Percentiles rank a stretch among this genome's conserved stretches.
Evolutionary conservation across 768 basidiomycete species (phyloP).

Genomic region (Coprinopsis cinerea): DNA sequence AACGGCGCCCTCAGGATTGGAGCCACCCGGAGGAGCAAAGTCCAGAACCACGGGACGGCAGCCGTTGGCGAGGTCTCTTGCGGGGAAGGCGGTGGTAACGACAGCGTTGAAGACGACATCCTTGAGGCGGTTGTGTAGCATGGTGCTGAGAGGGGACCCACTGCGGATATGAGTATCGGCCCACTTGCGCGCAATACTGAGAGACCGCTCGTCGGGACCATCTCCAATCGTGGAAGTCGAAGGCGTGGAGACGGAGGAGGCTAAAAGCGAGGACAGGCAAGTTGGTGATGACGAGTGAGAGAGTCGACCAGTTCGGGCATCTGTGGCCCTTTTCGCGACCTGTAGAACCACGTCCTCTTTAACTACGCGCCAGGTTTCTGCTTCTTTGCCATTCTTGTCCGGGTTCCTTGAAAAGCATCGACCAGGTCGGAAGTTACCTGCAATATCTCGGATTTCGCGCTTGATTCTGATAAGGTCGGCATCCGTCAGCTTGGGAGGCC

Average conservation of each 20-base stretch:
- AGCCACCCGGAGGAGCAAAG: not conserved
- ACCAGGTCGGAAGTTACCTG: slow-evolving; percentile 53
- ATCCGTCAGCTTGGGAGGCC: slow-evolving; percentile 37
- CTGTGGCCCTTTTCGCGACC: slow-evolving; percentile 62
- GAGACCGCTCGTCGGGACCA: slow-evolving; percentile 44
- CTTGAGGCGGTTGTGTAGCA: slow-evolving; percentile 59
- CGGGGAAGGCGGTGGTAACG: slow-evolving; percentile 45
- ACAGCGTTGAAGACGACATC: slow-evolving; percentile 60
- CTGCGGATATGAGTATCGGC: slow-evolving; percentile 58
- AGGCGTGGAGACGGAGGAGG: not conserved
- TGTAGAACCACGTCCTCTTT: slow-evolving; percentile 71
- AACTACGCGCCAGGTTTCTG: slow-evolving; percentile 46
- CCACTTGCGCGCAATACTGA: slow-evolving; percentile 67
- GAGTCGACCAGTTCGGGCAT: slow-evolving; percentile 25
- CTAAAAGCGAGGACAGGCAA: slow-evolving; percentile 14
- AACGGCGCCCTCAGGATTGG: not conserved
- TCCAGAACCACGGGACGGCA: slow-evolving; percentile 10
- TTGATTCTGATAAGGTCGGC: slow-evolving; percentile 56
- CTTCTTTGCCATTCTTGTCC: slow-evolving; percentile 28
- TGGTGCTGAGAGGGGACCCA: slow-evolving; percentile 49
- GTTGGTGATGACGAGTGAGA: slow-evolving; percentile 14
- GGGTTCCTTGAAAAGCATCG: slow-evolving; percentile 39
- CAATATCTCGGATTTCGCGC: slow-evolving; percentile 67
- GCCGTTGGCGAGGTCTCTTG: slow-evolving; percentile 21
- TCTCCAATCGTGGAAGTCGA: slow-evolving; percentile 24